These are phyloP conservation scores for Ilyonectria robusta DNA, from an alignment of 2,329 filamentous ascomycete species.

Conservation along the genomic window DNA sequence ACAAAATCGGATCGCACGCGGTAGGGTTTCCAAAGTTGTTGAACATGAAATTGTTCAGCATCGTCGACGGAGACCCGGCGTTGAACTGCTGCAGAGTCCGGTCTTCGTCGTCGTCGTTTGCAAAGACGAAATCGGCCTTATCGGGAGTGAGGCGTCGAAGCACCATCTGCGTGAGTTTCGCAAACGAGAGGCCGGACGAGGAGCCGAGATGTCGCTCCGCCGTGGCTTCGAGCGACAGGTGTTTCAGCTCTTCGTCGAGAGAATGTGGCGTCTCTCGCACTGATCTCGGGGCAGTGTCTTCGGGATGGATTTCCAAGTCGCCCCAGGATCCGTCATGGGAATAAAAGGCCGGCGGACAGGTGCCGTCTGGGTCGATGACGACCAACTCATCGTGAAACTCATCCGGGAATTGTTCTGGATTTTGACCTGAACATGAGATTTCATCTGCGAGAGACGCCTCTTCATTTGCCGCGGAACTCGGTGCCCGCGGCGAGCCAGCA, in stretches of 20 bases:
- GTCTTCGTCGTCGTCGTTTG: slow-evolving; percentile 32
- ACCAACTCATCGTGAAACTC: slow-evolving; percentile 3
- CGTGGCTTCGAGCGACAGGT: slow-evolving; percentile 58
- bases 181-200: slow-evolving; percentile 61
- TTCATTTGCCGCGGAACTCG: neutral
- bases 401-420: neutral
- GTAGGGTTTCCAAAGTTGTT: slow-evolving; percentile 44
- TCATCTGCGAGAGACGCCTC: neutral
- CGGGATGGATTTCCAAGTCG: neutral
- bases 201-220: slow-evolving; percentile 61
- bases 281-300: neutral
- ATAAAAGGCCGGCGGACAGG: neutral
- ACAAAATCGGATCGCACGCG: slow-evolving; percentile 47
- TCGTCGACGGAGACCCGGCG: slow-evolving; percentile 44
- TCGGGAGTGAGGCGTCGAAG: slow-evolving; percentile 59
- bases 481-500: neutral
- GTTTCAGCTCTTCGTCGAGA: slow-evolving; percentile 53
- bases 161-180: slow-evolving; percentile 58
- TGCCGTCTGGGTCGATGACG: neutral
- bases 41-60: slow-evolving; percentile 42
- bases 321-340: slow-evolving; percentile 4
- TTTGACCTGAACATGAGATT: neutral
- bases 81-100: slow-evolving; percentile 30
- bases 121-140: slow-evolving; percentile 59
- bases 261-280: slow-evolving; percentile 25